Percentiles rank a stretch among this genome's conserved stretches.
Conservation (phyloP, 768 basidiomycete genomes). For the Gelatoporia subvermispora region DNA sequence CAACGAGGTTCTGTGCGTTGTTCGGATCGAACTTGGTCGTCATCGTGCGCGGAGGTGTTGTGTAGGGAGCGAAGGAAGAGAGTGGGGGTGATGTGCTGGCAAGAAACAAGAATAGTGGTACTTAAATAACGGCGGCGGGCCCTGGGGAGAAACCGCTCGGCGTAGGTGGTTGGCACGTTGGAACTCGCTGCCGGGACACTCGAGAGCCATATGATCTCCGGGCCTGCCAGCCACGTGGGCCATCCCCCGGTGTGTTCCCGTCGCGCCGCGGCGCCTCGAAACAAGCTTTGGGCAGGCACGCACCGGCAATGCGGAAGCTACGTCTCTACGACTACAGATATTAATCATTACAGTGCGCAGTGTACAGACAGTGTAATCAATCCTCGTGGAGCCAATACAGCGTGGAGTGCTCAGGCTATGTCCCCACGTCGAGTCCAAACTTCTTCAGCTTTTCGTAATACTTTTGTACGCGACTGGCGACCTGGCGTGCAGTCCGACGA, state of each 20-base stretch:
- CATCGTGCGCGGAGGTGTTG: conserved; percentile 28
- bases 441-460: conserved; percentile 81
- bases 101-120: conserved; percentile 1
- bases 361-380: no score
- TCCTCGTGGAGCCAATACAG: no score
- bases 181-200: no score
- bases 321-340: no score
- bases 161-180: not conserved
- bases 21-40: conserved; percentile 75
- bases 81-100: conserved; percentile 12
- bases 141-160: not conserved
- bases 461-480: conserved; percentile 86
- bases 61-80: conserved; percentile 1
- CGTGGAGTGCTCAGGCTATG: no score
- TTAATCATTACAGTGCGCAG: no score
- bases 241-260: no score
- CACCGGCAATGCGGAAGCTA: no score
- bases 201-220: no score
- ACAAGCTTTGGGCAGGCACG: no score
- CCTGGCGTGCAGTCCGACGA: conserved; percentile 70
- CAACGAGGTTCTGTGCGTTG: conserved; percentile 85
- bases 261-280: no score
- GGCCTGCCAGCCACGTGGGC: no score
- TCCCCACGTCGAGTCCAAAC: conserved; percentile 50
- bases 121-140: not conserved